Base-by-base conservation (phyloP, 208 protist genomes). In the Leishmania lainsoni region DNA sequence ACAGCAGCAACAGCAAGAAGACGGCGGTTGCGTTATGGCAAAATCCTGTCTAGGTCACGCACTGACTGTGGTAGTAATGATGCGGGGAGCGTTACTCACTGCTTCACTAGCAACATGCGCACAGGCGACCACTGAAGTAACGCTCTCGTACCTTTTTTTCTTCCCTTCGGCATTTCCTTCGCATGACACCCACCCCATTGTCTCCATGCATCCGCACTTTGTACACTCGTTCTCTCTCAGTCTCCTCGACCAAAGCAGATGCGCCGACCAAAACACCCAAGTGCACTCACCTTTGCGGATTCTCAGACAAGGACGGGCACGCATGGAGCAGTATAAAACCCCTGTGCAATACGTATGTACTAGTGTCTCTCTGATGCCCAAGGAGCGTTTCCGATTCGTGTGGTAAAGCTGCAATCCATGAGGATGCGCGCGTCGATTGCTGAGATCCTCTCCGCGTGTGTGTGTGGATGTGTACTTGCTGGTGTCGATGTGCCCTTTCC, bases 91-190 rank as follows among this genome's bases (percentile, higher is more conserved):
- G 10, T 8, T n/a, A 45, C 9, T 32, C n/a, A 45, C 26, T 32
- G 45, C 39, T n/a, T 45, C 8, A 26, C 45, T 5, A 52, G 69
- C 45, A 73, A 29, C 39, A 32, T n/a, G 22, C 42, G 14, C 39
- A 51, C 17, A 51, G 6, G 69, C 20, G 22, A 73, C 69, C 42
- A 52, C 69, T 16, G 48, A 9, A 12, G 39, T 29, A 73, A 29
- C n/a, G 69, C 69, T 16, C 69, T 51, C 45, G 29, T 14, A 2
- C 48, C 52, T 68, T 56, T 54, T 83, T 83, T 79, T 75, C 48
- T 75, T 32, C 68, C n/a, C 48, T 83, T 63, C 42, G 12, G 35
- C 63, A 59, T 29, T 51, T 51, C 69, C 52, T 26, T 52, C 69
- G 20, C 45, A 10, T 73, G 26, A n/a, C 26, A 3, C 16, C 20